A percentile compares a stretch with the other conserved stretches of the same genome.
phyloP scores from a whole-genome alignment of 192 early-diverging fungal genomes.

The Kappamyces sp. region DNA sequence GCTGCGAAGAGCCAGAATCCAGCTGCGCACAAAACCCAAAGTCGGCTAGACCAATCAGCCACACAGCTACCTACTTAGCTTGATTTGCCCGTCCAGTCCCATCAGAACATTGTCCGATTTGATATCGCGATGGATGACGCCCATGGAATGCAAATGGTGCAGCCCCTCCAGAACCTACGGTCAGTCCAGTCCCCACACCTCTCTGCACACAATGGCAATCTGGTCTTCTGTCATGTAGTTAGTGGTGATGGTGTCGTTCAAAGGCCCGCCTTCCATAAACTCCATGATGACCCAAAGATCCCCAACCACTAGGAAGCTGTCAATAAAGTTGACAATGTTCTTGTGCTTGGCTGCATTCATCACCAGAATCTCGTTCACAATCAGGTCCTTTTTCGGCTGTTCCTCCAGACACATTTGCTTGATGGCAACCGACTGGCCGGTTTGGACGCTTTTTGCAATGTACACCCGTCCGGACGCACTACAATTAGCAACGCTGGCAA shows the following conservation, averaged over 20 bases:
- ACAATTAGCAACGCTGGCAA: slow-evolving; percentile 10
- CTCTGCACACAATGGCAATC: slow-evolving; percentile 88
- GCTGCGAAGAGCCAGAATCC: slow-evolving; percentile 74
- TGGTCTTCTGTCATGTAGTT: slow-evolving; percentile 86
- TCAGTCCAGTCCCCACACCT: slow-evolving; percentile 44
- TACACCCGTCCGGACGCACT: slow-evolving; percentile 93
- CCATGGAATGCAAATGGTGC: slow-evolving; percentile 54
- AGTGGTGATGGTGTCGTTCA: slow-evolving; percentile 75
- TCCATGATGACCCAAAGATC: slow-evolving; percentile 91
- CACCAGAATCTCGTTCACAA: slow-evolving; percentile 74
- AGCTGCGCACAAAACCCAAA: slow-evolving; percentile 94
- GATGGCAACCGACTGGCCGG: slow-evolving; percentile 74
- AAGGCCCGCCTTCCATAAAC: slow-evolving; percentile 82
- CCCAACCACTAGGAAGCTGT: slow-evolving; percentile 66
- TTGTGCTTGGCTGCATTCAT: slow-evolving; percentile 48
- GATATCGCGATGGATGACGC: slow-evolving; percentile 69
- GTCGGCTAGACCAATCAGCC: slow-evolving; percentile 55
- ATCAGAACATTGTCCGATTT: slow-evolving; percentile 63
- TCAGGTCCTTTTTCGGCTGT: slow-evolving; percentile 94
- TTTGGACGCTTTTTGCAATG: slow-evolving; percentile 65
- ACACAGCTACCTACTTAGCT: slow-evolving; percentile 40
- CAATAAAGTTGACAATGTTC: slow-evolving; percentile 83
- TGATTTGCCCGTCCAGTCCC: slow-evolving; percentile 70
- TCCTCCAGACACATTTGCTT: slow-evolving; percentile 95
- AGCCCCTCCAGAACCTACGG: slow-evolving; percentile 44